Evolutionary conservation across 768 basidiomycete genomes (phyloP), one percentile per base, ranked within the genome.

Genomic region (Termitomyces sp.): DNA sequence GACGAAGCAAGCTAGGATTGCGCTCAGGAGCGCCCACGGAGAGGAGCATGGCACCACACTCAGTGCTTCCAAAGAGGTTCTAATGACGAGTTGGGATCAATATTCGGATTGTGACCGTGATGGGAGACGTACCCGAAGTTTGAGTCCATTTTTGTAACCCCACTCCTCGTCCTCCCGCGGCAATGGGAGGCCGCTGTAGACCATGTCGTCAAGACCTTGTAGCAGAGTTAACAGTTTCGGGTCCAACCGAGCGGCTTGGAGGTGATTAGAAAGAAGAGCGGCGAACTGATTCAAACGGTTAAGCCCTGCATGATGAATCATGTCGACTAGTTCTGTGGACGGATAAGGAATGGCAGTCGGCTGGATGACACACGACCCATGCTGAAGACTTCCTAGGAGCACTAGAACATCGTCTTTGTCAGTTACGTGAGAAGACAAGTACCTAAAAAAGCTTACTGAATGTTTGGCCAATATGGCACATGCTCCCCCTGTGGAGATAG

Each of bases 41-140:
- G 27, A 84, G 67, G 53, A 92, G 73, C 78, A 87, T 87, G 1
- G 82, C 85, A 41, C 88, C 89, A 59, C 87, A 82, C 75, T 92
- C 90, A 1, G 90, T 92, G 69, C 83, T 89, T 17, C 90, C 90
- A 66, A 91, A 92, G 17, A 89, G 75, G 67, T 90, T 92, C 85
- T 89, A 71, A 54, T 48, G 40, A 59, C 65, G 64, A 42, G 49
- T 58, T 73, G 60, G 74, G 58, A 59, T 47, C 21, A 47, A 58
- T 60, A 63, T 46, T 38, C 48, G 32, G 37, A 53, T 40, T 49
- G 27, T 60, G 56, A 43, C 43, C 40, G 58, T 62, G 52, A 63
- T 62, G 65, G 21, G 59, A 27, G 40, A 70, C 82, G 65, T 69
- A 88, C 87, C 67, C 74, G 81, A 54, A 92, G 70, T 62, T 77